Percentiles rank a stretch among this genome's conserved stretches.
Conservation (phyloP, 2,329 filamentous ascomycete species). For the Colletotrichum paranaense region DNA sequence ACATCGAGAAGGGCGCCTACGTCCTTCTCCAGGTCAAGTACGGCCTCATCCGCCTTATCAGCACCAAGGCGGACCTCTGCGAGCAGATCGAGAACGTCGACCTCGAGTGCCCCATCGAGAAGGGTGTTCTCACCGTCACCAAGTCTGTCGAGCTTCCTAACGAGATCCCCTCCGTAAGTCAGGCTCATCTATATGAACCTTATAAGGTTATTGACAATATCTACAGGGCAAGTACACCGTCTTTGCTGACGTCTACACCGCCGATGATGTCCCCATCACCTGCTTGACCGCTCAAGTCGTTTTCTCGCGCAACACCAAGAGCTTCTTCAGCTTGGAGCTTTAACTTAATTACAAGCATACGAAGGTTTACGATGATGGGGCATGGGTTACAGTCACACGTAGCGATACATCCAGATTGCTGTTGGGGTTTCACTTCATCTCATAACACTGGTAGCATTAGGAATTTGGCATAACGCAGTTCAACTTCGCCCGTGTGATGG, state of each 20-base stretch:
- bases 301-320: conserved; percentile 61
- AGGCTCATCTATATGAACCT: background rate
- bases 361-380: conserved; percentile 29
- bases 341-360: conserved; percentile 38
- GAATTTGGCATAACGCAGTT: conserved; percentile 15
- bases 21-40: conserved; percentile 91
- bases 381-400: conserved; percentile 30
- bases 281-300: conserved; percentile 82
- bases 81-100: conserved; percentile 91
- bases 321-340: conserved; percentile 54
- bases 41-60: conserved; percentile 90
- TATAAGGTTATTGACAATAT: conserved; percentile 37
- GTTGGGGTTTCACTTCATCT: conserved; percentile 25
- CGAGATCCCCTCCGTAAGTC: conserved; percentile 86
- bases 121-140: conserved; percentile 77
- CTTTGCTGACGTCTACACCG: conserved; percentile 83
- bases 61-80: conserved; percentile 84
- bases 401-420: conserved; percentile 27
- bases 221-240: conserved; percentile 89
- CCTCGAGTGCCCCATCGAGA: conserved; percentile 86
- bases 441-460: conserved; percentile 34
- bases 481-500: conserved; percentile 4
- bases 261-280: conserved; percentile 80
- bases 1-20: conserved; percentile 82
- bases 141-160: conserved; percentile 88